Conservation (phyloP, 306 rosid genomes). For the Heteromeles arbutifolia region DNA sequence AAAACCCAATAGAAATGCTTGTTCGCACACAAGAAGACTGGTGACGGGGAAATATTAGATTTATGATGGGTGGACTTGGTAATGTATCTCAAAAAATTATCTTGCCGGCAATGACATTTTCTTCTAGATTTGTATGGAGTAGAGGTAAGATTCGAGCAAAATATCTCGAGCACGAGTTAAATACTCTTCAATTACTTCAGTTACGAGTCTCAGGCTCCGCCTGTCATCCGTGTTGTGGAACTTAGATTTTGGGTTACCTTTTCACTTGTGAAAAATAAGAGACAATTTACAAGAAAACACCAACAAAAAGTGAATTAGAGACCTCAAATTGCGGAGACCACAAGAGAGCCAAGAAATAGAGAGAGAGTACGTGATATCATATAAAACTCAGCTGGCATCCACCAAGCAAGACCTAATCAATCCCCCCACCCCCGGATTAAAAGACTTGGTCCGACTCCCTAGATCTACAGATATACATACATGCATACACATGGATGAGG, state of each 20-base stretch:
- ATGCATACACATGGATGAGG: no score
- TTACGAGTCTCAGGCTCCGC: not conserved
- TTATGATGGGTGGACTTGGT: no score
- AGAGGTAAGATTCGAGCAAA: not conserved
- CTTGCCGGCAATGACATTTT: not conserved
- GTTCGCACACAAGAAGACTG: not conserved
- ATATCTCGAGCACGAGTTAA: not conserved
- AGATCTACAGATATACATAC: not conserved
- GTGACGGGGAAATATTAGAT: no score
- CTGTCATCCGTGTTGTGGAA: not conserved
- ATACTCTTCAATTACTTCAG: no score
- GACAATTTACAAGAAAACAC: not conserved
- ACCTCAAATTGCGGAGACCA: conserved; percentile 13
- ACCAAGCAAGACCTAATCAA: conserved; percentile 19
- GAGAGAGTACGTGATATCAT: not conserved
- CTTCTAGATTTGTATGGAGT: not conserved
- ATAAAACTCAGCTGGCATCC: conserved; percentile 26
- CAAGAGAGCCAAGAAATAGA: conserved; percentile 6
- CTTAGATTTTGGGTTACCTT: not conserved
- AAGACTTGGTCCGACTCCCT: conserved; percentile 6
- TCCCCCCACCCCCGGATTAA: not conserved
- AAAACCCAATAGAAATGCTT: not conserved
- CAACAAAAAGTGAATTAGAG: not conserved
- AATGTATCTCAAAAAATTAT: no score
- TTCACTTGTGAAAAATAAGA: not conserved